Evolutionary conservation across 2,329 filamentous ascomycete genomes (phyloP).

Genomic region (Colletotrichum spaethianum): DNA sequence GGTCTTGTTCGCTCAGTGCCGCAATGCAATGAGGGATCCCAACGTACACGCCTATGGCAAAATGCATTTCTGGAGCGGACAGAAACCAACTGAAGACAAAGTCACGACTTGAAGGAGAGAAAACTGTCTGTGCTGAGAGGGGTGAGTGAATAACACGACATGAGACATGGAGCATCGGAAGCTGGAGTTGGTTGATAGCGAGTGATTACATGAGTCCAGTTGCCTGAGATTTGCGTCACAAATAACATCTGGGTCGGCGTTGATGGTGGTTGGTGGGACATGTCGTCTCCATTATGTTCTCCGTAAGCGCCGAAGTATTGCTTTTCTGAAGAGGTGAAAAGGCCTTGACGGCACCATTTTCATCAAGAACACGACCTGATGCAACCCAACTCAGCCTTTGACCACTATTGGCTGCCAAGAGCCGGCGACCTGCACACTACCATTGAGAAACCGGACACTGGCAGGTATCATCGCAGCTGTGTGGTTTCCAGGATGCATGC

Average conservation of each 20-base stretch:
- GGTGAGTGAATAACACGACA: conserved; percentile 8
- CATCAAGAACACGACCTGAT: neutral
- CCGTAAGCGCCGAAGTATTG: neutral
- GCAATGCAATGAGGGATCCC: conserved; percentile 47
- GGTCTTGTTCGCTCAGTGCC: conserved; percentile 47
- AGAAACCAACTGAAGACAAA: conserved; percentile 51
- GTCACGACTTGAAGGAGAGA: too few species aligned
- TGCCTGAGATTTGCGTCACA: neutral
- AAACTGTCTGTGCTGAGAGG: neutral
- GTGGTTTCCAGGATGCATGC: neutral
- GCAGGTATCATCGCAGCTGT: neutral
- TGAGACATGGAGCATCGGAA: conserved; percentile 2
- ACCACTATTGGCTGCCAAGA: neutral
- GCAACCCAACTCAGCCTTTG: neutral
- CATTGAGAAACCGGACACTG: neutral
- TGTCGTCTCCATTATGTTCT: neutral
- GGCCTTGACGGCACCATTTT: neutral
- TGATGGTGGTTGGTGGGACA: neutral
- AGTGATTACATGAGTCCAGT: neutral
- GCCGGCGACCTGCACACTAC: neutral
- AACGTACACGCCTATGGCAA: conserved; percentile 51
- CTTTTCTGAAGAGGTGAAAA: neutral
- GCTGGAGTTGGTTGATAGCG: neutral
- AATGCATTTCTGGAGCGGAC: conserved; percentile 61
- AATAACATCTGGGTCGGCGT: too few species aligned